Evolutionary conservation across 139 green algal species (phyloP).

Genomic region (Chlamydomonas incerta): DNA sequence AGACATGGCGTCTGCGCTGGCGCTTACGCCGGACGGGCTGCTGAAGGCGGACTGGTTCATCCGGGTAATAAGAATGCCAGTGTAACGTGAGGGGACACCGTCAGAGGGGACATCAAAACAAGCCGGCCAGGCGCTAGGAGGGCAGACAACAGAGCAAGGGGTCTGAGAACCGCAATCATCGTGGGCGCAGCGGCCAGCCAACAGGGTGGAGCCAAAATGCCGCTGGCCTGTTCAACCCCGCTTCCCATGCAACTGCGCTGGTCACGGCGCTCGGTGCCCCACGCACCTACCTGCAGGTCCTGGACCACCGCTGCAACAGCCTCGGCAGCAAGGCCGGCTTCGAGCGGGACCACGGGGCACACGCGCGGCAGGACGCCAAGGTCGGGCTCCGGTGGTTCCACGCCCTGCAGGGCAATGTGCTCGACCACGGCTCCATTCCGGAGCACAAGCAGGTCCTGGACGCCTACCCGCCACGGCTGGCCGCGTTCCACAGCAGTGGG

Average conservation of each 20-base stretch:
- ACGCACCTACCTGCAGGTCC: conserved; percentile 10
- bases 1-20: conserved; percentile 4
- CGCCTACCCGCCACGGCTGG: too few relatives aligned
- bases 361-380: conserved; percentile 3
- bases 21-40: conserved; percentile 21
- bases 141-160: background rate
- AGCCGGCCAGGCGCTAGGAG: background rate
- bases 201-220: too few relatives aligned
- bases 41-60: conserved; percentile 17
- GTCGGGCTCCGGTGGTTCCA: conserved; percentile 1
- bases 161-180: conserved; percentile 1
- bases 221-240: background rate
- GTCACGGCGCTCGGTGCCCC: conserved; percentile 11
- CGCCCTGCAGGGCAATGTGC: background rate
- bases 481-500: background rate
- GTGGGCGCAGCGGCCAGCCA: background rate
- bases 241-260: background rate
- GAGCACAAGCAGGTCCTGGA: background rate
- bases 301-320: conserved; percentile 13
- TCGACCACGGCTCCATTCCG: background rate
- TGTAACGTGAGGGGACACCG: background rate
- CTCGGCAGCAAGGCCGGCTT: background rate
- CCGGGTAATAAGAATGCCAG: conserved; percentile 8
- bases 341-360: background rate
- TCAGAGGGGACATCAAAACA: background rate